Evolutionary conservation across 2,329 filamentous ascomycete genomes (phyloP).

Genomic region (Fusarium avenaceum): DNA sequence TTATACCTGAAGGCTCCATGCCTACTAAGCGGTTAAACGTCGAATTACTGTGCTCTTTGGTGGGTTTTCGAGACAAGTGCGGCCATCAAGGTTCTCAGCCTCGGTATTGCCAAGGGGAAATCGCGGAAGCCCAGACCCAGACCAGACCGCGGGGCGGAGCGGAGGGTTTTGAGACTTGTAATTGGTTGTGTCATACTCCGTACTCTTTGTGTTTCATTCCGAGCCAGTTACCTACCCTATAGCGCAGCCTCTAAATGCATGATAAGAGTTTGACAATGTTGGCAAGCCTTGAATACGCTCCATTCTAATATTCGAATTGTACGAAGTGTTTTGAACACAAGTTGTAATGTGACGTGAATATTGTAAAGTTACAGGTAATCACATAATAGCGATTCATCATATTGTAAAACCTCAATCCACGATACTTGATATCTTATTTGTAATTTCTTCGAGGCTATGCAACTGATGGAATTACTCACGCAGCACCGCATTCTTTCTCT

Average conservation of each 20-base stretch:
- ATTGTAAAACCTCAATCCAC: no score
- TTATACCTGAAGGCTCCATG: slow-evolving; percentile 32
- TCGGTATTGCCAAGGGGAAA: slow-evolving; percentile 15
- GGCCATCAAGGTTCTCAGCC: slow-evolving; percentile 33
- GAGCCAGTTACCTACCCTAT: not conserved
- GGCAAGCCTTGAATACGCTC: no score
- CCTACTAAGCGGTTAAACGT: slow-evolving; percentile 10
- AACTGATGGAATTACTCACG: no score
- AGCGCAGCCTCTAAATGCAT: not conserved
- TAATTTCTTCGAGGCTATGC: no score
- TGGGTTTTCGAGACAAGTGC: slow-evolving; percentile 15
- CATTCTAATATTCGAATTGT: no score
- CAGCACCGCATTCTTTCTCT: no score
- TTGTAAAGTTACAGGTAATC: no score
- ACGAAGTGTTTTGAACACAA: no score
- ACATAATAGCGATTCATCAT: no score
- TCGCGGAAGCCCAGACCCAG: not conserved
- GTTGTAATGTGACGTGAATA: no score
- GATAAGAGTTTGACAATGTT: not conserved
- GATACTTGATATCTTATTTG: no score
- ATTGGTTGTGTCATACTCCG: slow-evolving; percentile 2
- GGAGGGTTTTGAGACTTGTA: not conserved
- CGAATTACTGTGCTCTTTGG: slow-evolving; percentile 4
- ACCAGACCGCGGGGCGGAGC: slow-evolving; percentile 1
- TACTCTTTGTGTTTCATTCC: not conserved